Base-by-base conservation (phyloP, 2,329 filamentous ascomycete genomes). In the Pseudogymnoascus sp. region DNA sequence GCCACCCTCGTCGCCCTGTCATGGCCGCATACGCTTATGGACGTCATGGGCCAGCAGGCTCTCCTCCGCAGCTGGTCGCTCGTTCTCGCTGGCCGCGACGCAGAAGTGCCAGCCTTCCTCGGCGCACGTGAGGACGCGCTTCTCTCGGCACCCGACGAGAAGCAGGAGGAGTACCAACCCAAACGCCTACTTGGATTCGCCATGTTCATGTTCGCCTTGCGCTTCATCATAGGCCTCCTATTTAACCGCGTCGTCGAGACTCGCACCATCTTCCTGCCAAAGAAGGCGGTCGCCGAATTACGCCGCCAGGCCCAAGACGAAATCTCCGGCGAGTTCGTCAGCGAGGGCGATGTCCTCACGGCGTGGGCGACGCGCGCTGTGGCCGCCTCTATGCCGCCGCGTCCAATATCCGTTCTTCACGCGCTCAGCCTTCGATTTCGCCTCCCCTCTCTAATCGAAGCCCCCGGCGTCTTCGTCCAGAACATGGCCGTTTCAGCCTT, bases 21-120 rank as follows among this genome's bases (percentile, higher is more conserved):
- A 1, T 82, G 75, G 71, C 76, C 78, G 1, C 82, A 84, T 68
- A 77, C 76, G 0, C 68, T 82, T 5, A 76, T 78, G 63, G 82
- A 84, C 65, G 78, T 73, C 2, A 73, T 80, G 66, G 81, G 79
- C 3, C 73, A 74, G 28, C 67, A 71, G 2, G 75, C 72, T 0
- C 70, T 84, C 6, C 65, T 83, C 2, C 66, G 74, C 0, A 77
- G 74, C 6, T 84, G 81, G 82, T 78, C 73, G 0, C 70, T 75
- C 1, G 75, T 81, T 0, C 68, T 84, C 1, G 73, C 75, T 6
- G 80, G 78, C 1, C 70, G 73, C 2, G 77, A 79, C 26, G 68
- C 70, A 10, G 73, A 81, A 41, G 75, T 83, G 0, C 70, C 71
- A 5, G 72, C 73, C 2, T 63, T 79, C 2, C 65, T 70, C 1